Conservation (phyloP, 2,329 filamentous ascomycete species). For the Epichloe scottii region DNA sequence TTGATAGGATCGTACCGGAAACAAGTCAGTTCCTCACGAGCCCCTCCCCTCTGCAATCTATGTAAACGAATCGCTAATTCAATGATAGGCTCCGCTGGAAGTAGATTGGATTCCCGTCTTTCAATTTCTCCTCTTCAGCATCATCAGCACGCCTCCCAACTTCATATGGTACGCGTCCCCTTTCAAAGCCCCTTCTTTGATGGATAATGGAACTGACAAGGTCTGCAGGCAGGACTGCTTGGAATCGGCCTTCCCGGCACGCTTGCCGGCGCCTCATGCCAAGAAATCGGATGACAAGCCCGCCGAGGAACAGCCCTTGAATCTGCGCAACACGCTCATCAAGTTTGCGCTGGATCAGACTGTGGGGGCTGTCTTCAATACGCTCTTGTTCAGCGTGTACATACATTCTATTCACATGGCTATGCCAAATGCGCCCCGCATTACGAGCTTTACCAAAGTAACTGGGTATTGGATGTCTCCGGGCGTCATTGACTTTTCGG, state of each 20-base stretch:
- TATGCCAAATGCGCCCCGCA: conserved; percentile 29
- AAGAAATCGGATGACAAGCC: conserved; percentile 13
- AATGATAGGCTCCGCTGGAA: not conserved
- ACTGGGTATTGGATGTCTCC: conserved; percentile 24
- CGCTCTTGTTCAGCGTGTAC: conserved; percentile 46
- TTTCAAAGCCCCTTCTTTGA: not conserved
- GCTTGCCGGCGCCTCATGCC: conserved; percentile 17
- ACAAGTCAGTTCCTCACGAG: conserved; percentile 33
- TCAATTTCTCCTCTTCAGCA: conserved; percentile 64
- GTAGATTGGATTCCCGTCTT: conserved; percentile 57
- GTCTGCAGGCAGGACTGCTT: conserved; percentile 59
- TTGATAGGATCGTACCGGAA: conserved; percentile 48
- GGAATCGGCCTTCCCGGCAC: conserved; percentile 60
- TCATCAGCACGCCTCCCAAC: conserved; percentile 69
- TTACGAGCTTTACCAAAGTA: conserved; percentile 23
- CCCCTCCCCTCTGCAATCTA: not conserved
- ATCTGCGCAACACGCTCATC: conserved; percentile 49
- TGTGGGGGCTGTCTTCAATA: conserved; percentile 52
- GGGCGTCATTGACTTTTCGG: conserved; percentile 29
- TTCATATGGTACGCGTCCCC: conserved; percentile 53
- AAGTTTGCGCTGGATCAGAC: conserved; percentile 62
- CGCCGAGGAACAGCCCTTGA: conserved; percentile 25
- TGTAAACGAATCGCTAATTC: not conserved
- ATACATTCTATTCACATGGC: conserved; percentile 43
- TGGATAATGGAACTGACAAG: not conserved